Evolutionary conservation across 2,329 filamentous ascomycete genomes (phyloP), one percentile per base, ranked within the genome.

Genomic region (Amauroascus verrucosus): DNA sequence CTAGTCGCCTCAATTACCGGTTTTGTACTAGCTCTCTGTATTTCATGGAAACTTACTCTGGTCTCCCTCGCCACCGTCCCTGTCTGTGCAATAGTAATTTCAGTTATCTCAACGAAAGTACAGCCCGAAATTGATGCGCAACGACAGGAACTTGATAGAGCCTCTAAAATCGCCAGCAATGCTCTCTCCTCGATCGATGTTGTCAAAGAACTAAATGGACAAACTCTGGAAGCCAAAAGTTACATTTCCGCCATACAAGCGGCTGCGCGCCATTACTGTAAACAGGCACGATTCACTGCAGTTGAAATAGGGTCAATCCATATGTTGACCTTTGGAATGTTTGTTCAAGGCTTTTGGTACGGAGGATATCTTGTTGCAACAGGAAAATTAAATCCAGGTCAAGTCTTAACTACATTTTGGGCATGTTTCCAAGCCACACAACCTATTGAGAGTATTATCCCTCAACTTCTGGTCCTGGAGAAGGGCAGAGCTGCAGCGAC

Each of bases 301-400:
- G 65, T 82, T 2, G 89, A 95, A 63, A 82, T 86, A 63, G 83
- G 83, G 0, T 79, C 85, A 46, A 77, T 87, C 49, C 83, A 84
- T 45, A 80, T 94, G 59, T 82, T 89, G 72, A 82, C 85, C 28
- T 78, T 88, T 2, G 76, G 75, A 1, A 82, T 96, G 65, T 96
- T 97, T 59, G 84, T 94, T 0, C 79, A 89, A 54, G 90, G 89
- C 0, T 96, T 97, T 63, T 95, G 87, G 81, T 95, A 90, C 61
- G 90, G 89, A 0, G 79, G 84, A 26, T 72, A 79, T 1, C 76
- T 95, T 1, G 82, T 93, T 8, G 73, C 75, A 8, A 69, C 77
- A 1, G 81, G 81, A 1, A 66, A 75, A 0, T 70, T 80, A 11
- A 75, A 73, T 9, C 72, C 87, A 0, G 86, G 84, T 0, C 74